Evolutionary conservation across 768 basidiomycete species (phyloP).

Genomic region (Suillus discolor): DNA sequence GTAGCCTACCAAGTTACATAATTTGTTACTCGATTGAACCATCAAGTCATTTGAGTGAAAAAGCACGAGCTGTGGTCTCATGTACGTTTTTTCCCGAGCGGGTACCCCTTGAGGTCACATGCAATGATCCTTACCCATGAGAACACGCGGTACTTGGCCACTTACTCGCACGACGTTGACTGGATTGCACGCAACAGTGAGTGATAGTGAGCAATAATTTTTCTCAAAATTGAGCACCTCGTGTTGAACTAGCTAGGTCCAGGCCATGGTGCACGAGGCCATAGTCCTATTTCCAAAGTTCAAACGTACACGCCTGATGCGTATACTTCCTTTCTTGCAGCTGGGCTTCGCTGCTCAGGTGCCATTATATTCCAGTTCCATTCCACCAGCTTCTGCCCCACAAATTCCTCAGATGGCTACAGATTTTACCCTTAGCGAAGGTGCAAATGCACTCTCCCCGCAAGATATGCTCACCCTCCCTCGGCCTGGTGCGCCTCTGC

Average conservation of each 20-base stretch:
- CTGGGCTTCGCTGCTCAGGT: conserved; percentile 5
- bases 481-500: conserved; percentile 65
- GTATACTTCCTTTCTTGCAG: conserved; percentile 1
- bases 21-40: too few relatives aligned
- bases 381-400: background rate
- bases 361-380: background rate
- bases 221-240: too few relatives aligned
- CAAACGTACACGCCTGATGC: background rate
- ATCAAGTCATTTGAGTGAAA: too few relatives aligned
- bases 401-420: conserved; percentile 3
- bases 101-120: background rate
- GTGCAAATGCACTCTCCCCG: conserved; percentile 61
- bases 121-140: background rate
- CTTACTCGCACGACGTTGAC: background rate
- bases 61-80: too few relatives aligned
- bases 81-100: too few relatives aligned
- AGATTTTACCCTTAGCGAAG: background rate
- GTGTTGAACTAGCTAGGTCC: conserved; percentile 15
- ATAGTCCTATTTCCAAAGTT: background rate
- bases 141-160: background rate
- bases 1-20: too few relatives aligned
- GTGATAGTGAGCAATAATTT: too few relatives aligned
- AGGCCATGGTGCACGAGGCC: background rate
- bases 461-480: conserved; percentile 69
- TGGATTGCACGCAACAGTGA: too few relatives aligned